A percentile compares a stretch with the other conserved stretches of the same genome.
Conservation (phyloP, 2,329 filamentous ascomycete genomes). For the Drechmeria coniospora region DNA sequence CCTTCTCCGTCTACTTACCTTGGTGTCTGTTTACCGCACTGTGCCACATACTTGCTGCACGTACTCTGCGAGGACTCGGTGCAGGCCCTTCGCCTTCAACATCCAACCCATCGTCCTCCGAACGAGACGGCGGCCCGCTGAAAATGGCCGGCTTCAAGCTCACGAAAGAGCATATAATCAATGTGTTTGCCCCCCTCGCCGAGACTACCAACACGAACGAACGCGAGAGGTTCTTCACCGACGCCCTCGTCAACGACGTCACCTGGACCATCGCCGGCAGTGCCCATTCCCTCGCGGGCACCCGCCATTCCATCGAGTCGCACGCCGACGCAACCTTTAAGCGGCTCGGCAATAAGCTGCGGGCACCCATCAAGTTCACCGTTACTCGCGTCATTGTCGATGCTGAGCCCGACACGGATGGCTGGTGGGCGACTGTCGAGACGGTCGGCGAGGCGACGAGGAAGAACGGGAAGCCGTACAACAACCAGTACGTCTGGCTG, state of each 20-base stretch:
- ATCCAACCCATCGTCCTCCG: no score
- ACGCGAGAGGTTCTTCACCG: conserved; percentile 8
- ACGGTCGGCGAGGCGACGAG: conserved; percentile 8
- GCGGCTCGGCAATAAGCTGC: conserved; percentile 7
- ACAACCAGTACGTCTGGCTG: conserved; percentile 12
- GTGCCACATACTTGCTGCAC: no score
- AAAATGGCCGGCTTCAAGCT: conserved; percentile 9
- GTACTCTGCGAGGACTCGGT: no score
- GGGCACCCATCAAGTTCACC: conserved; percentile 8
- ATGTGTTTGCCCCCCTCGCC: conserved; percentile 7
- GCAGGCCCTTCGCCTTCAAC: no score
- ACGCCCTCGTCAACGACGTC: conserved; percentile 7
- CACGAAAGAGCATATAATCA: conserved; percentile 8
- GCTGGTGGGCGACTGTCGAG: conserved; percentile 11
- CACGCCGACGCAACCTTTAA: conserved; percentile 8
- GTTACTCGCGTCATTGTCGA: conserved; percentile 10
- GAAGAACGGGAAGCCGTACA: conserved; percentile 8
- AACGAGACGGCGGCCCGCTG: no score
- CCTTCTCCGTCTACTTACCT: no score
- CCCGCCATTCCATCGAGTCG: conserved; percentile 5
- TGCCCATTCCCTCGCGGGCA: conserved; percentile 11
- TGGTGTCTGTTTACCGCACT: no score
- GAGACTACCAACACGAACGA: conserved; percentile 5
- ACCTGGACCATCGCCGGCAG: conserved; percentile 11
- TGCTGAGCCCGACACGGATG: conserved; percentile 6